phyloP scores from a whole-genome alignment of 176 grass and related monocot species.

The Aegilops tauschii region DNA sequence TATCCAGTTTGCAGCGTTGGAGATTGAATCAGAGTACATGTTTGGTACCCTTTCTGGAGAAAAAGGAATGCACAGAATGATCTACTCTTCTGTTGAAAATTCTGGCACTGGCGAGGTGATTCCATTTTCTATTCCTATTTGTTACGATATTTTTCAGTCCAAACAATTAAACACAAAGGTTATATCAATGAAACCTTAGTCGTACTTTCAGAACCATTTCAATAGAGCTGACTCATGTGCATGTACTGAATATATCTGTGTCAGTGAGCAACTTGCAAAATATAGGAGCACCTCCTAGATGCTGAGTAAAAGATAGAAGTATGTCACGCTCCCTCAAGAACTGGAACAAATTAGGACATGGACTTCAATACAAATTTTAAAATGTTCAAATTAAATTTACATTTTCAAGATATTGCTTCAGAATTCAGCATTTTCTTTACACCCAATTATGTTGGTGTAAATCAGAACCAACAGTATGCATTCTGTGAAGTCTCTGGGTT shows the following conservation, averaged over 20 bases:
- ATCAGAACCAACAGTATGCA: not conserved
- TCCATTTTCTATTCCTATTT: constrained; percentile 26
- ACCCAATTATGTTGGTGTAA: not conserved
- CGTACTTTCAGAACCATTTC: not conserved
- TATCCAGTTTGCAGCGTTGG: constrained; percentile 43
- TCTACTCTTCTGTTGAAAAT: constrained; percentile 41
- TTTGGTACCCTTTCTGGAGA: constrained; percentile 94
- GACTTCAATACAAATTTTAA: not conserved
- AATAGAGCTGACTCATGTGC: not conserved
- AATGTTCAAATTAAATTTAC: not conserved
- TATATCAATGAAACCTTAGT: not conserved
- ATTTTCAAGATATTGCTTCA: not conserved
- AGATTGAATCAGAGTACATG: constrained; percentile 90
- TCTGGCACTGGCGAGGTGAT: constrained; percentile 54
- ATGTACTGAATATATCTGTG: not conserved
- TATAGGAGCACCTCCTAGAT: not conserved
- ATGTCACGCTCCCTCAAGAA: not conserved
- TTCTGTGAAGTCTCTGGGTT: not conserved
- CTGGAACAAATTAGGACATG: not conserved
- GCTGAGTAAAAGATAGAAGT: not conserved
- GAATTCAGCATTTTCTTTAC: not conserved
- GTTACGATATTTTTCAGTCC: not conserved
- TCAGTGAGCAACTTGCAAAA: not conserved
- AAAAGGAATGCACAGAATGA: constrained; percentile 82
- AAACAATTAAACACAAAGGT: not conserved